These are phyloP conservation scores for Boechera stricta DNA, from an alignment of 345 rosid genomes.

Conservation along the genomic window DNA sequence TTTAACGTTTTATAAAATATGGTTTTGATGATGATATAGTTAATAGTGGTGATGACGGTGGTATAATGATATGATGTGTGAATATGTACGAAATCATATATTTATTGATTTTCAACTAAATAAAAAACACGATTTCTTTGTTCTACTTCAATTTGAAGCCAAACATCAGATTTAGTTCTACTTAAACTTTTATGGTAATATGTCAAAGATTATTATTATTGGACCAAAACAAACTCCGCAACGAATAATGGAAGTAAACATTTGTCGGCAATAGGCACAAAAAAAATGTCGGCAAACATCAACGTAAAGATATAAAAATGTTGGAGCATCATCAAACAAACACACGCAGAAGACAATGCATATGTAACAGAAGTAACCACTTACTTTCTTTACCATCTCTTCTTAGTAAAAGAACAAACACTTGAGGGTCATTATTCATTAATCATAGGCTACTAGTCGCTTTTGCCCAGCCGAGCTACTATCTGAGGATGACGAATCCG, in stretches of 20 bases:
- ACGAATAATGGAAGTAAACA: background rate
- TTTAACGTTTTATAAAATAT: too few species aligned
- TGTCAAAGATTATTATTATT: background rate
- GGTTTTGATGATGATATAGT: too few species aligned
- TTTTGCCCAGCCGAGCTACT: slow-evolving; percentile 58
- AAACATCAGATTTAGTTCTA: too few species aligned
- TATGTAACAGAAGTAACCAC: background rate
- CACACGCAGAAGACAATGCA: slow-evolving; percentile 21
- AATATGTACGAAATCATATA: too few species aligned
- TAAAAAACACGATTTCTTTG: too few species aligned
- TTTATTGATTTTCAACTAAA: too few species aligned
- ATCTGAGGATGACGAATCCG: slow-evolving; percentile 68
- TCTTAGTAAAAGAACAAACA: background rate
- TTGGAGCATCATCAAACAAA: slow-evolving; percentile 9
- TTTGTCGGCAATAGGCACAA: slow-evolving; percentile 32
- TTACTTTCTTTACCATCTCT: slow-evolving; percentile 16
- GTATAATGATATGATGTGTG: too few species aligned
- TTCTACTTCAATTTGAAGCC: too few species aligned
- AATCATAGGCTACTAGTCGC: slow-evolving; percentile 80
- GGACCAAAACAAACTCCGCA: slow-evolving; percentile 30
- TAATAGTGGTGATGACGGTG: too few species aligned
- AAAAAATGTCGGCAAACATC: slow-evolving; percentile 35
- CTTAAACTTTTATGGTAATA: too few species aligned
- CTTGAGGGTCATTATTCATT: background rate
- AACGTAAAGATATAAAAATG: slow-evolving; percentile 3